Base-by-base conservation (phyloP, 768 basidiomycete genomes). In the Trametes coccinea region DNA sequence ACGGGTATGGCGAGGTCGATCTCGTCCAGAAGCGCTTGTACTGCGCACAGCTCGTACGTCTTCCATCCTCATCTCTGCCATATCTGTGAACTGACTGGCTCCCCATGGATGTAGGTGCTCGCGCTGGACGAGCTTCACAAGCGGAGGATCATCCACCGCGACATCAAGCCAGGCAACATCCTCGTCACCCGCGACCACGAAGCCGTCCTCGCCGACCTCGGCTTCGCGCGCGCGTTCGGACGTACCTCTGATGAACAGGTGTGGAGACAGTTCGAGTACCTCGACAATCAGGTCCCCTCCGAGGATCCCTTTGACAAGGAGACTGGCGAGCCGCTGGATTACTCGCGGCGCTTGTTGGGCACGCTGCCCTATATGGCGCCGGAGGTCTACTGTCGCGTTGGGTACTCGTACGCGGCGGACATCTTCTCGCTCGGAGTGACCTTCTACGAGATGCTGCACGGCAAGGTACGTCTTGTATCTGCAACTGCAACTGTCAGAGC, bases 291-390 rank as follows among this genome's bases (percentile, higher is more conserved):
- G 3, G 65, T 60, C 34, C 27, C 22, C 46, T 45, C 16, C 16
- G n/a, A 34, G 29, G 37, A 5, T 34, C 46, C 30, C 30, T 39
- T 34, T 30, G 27, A n/a, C 37, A 41, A 34, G 33, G 22, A 39
- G n/a, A 48, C 39, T 31, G 50, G 34, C n/a, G 34, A n/a, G 45
- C 11, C 16, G 7, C 6, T 22, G n/a, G 56, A 56, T 43, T 10
- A n/a, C 40, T 48, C 61, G 14, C 37, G 17, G 22, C 44, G 33
- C 16, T 9, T 22, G 71, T 79, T 61, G 43, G 78, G 80, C 39
- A 80, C 79, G 48, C 75, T 77, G n/a, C 76, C 75, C 56, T 81
- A 79, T 74, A 78, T 78, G 75, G 76, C 80, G 3, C 80, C 79
- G 1, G 80, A 81, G 65, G 72, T 79, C 7, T 79, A 31, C 70